These are phyloP conservation scores for Yarrowia keelungensis DNA, from an alignment of 805 yeast genomes.

Conservation along the genomic window DNA sequence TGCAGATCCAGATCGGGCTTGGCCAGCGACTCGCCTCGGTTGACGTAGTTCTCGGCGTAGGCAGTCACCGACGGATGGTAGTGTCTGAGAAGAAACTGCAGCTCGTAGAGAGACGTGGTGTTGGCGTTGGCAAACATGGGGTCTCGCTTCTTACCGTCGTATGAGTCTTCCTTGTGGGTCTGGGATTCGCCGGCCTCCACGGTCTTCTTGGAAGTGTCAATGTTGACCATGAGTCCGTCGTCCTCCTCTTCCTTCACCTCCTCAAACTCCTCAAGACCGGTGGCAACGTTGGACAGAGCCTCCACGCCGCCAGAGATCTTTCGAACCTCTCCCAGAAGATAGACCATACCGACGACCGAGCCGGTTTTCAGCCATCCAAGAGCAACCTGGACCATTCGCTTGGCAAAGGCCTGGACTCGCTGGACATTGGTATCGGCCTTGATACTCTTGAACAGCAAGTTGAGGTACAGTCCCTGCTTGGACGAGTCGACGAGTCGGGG, in stretches of 20 bases:
- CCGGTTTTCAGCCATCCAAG: slow-evolving; percentile 88
- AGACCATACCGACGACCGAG: slow-evolving; percentile 82
- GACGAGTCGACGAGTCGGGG: slow-evolving; percentile 84
- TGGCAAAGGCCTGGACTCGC: slow-evolving; percentile 87
- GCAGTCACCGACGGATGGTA: slow-evolving; percentile 91
- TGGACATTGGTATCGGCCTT: slow-evolving; percentile 66
- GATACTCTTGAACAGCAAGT: slow-evolving; percentile 81
- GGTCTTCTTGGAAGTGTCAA: slow-evolving; percentile 6
- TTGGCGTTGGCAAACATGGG: slow-evolving; percentile 92
- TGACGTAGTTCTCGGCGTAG: slow-evolving; percentile 64
- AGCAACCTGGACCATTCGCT: slow-evolving; percentile 86
- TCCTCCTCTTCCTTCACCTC: slow-evolving; percentile 47
- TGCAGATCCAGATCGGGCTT: slow-evolving; percentile 92
- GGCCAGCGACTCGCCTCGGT: slow-evolving; percentile 50
- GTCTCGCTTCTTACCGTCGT: slow-evolving; percentile 89
- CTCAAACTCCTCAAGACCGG: slow-evolving; percentile 54
- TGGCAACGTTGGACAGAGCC: slow-evolving; percentile 64
- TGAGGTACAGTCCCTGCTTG: slow-evolving; percentile 90
- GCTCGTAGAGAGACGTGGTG: slow-evolving; percentile 85
- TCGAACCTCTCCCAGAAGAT: slow-evolving; percentile 70
- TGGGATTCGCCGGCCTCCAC: slow-evolving; percentile 34
- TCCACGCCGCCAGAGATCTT: slow-evolving; percentile 47
- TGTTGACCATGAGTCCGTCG: slow-evolving; percentile 40
- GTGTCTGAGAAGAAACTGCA: slow-evolving; percentile 73
- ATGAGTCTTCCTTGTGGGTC: slow-evolving; percentile 47